These are phyloP conservation scores for Echinosophora koreensis DNA, from an alignment of 306 rosid species.

Conservation along the genomic window DNA sequence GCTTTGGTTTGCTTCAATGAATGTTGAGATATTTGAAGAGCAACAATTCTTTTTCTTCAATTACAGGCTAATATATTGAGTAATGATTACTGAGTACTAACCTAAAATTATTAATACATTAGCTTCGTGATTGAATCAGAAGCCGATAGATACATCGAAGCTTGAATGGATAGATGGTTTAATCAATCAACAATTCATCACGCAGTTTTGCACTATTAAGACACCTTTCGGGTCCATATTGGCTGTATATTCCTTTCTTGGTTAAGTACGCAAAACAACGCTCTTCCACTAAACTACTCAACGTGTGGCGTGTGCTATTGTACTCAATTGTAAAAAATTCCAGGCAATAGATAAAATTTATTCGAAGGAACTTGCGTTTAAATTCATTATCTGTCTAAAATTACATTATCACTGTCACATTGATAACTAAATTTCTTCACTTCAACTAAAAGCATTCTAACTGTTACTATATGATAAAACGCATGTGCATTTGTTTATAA, in stretches of 20 bases:
- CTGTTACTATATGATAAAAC: neutral
- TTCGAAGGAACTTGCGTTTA: neutral
- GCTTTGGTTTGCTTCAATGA: constrained; percentile 11
- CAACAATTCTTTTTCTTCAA: neutral
- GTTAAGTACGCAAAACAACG: neutral
- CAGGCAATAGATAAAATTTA: neutral
- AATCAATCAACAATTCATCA: neutral
- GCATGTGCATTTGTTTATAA: neutral
- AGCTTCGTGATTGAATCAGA: neutral
- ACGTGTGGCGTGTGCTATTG: neutral
- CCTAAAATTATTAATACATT: neutral
- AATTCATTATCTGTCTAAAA: neutral
- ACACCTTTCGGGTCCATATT: neutral
- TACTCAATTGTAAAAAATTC: neutral
- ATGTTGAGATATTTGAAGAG: constrained; percentile 24
- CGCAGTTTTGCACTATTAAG: neutral
- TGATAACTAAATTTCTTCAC: neutral
- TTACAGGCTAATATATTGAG: neutral
- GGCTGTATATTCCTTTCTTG: neutral
- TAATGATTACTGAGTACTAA: neutral
- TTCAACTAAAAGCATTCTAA: neutral
- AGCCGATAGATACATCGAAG: neutral
- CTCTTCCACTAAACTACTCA: neutral
- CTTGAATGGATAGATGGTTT: neutral
- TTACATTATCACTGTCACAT: neutral